Conservation (phyloP, 441 rosid species). For the Euphorbia schlechtendalii region DNA sequence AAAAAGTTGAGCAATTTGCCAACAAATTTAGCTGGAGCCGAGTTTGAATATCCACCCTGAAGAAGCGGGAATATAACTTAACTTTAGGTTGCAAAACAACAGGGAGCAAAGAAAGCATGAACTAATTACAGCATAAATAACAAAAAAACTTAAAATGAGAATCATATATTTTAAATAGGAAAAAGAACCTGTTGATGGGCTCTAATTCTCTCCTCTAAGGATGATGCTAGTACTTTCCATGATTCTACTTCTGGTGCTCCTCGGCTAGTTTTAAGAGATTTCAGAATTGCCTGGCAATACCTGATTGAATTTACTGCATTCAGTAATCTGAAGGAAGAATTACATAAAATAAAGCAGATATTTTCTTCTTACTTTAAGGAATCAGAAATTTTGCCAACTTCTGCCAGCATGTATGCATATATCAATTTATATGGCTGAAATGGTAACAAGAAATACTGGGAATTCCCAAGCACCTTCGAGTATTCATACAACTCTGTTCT, state of each 20-base stretch:
- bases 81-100: not conserved
- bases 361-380: slow-evolving; percentile 82
- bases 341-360: slow-evolving; percentile 13
- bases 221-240: slow-evolving; percentile 59
- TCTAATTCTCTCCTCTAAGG: slow-evolving; percentile 86
- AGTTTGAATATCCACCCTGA: slow-evolving; percentile 85
- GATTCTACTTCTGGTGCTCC: slow-evolving; percentile 73
- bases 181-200: slow-evolving; percentile 74
- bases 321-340: slow-evolving; percentile 19
- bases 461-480: slow-evolving; percentile 71
- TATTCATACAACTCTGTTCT: slow-evolving; percentile 84
- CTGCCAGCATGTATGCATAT: slow-evolving; percentile 79
- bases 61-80: slow-evolving; percentile 21
- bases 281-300: slow-evolving; percentile 84
- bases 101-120: not conserved
- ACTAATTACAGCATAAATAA: not conserved
- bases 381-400: slow-evolving; percentile 75
- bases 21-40: slow-evolving; percentile 78
- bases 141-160: not conserved
- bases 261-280: slow-evolving; percentile 82
- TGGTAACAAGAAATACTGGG: slow-evolving; percentile 62
- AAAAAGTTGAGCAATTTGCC: slow-evolving; percentile 79
- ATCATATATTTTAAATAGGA: not conserved
- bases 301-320: slow-evolving; percentile 33
- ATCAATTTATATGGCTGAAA: slow-evolving; percentile 78